Base-by-base conservation (phyloP, 768 basidiomycete genomes). In the Clavaria fumosa region DNA sequence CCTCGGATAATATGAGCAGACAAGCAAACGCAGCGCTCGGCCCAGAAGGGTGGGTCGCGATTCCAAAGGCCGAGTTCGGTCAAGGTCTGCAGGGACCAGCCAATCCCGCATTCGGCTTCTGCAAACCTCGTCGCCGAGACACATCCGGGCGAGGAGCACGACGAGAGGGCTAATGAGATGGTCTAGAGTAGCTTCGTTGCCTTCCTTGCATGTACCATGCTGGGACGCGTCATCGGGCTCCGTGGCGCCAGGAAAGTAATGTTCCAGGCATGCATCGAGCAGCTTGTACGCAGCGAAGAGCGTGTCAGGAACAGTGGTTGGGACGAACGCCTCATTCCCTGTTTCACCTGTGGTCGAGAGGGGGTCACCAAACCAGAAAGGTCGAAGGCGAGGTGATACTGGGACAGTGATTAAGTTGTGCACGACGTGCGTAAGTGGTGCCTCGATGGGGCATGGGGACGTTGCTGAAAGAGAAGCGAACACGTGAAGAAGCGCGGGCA, bases 351-450 rank as follows among this genome's bases (percentile, higher is more conserved):
- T n/a, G 43, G 54, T 26, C 31, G 43, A 42, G 35, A n/a, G 53
- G 37, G 41, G 55, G 50, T 45, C 50, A 31, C 64, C 72, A 42
- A 84, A 72, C 84, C 85, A 86, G 28, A 68, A 50, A 22, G 61
- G 45, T 35, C 64, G 70, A 37, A 78, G 63, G 33, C 65, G 54
- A 9, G 74, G 54, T 23, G 63, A 57, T 38, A 84, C 62, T 30
- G 90, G 90, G 40, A 91, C 70, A 23, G 67, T 71, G 42, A 91
- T 82, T 31, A 95, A 67, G 7, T 73, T 62, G 50, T 95, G 84
- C 27, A 93, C 78, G 37, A 78, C 66, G 43, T 93, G 81, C 1
- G 82, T 76, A 23, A 95, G 57, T 0, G 90, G 86, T 0, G 78
- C 57, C 0, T 72, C 60, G 24, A 93, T 60, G 2, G 85, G 86